Base-by-base conservation (phyloP, 257 asterid genomes). In the Solanum rostratum region DNA sequence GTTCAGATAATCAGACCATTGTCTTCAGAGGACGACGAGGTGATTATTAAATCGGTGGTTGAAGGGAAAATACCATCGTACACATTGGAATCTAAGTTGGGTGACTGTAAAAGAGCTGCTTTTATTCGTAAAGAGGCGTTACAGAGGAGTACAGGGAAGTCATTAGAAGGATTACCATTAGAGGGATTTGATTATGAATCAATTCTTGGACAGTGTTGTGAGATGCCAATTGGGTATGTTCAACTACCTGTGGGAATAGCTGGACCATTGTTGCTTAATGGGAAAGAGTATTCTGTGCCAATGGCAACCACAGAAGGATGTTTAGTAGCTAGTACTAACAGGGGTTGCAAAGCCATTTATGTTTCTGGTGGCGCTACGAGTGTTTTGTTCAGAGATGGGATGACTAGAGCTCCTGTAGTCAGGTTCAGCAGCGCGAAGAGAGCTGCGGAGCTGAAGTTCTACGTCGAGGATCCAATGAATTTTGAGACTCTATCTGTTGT, bases 231-330 rank as follows among this genome's bases (percentile, higher is more conserved):
- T 27, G 95, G 95, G 37, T 92, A 88, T 79, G 89, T 92, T 9
- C 95, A 92, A 71, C 79, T 92, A 41, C 95, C 95, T 5, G 95
- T 92, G 53, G 95, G 95, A 39, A 89, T 92, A 29, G 95, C 92
- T 3, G 95, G 95, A 53, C 95, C 95, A 30, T 80, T 92, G 88
- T 71, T 88, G 54, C 91, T 92, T 33, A 90, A 92, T 39, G 95
- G 95, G 30, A 87, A 86, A 43, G 93, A 92, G 14, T 92, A 83
- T 76, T 87, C 83, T 65, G 92, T 92, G 46, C 95, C 95, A 13
- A 92, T 92, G 95, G 92, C 92, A 22, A 92, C 95, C 0, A 92
- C 95, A 3, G 95, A 92, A 63, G 95, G 95, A 18, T 90, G 93
- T 69, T 62, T 92, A 82, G 93, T 92, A 59, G 95, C 95, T 22